Conservation (phyloP, 768 basidiomycete species). For the Boletus tomentosulus region DNA sequence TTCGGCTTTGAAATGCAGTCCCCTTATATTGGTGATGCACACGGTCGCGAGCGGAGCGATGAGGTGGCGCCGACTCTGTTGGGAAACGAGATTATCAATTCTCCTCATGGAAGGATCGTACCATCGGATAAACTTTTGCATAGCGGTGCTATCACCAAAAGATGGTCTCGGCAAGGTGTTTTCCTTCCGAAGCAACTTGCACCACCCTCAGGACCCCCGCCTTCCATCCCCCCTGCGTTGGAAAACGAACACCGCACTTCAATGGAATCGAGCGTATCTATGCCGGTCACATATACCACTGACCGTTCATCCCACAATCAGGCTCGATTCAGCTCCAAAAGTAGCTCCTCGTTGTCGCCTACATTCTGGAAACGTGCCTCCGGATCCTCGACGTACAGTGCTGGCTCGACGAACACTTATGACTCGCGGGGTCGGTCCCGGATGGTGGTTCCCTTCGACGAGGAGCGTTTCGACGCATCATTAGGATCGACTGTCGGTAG, state of each 20-base stretch:
- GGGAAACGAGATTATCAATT: background rate
- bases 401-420: slow-evolving; percentile 39
- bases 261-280: slow-evolving; percentile 22
- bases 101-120: background rate
- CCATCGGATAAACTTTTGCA: slow-evolving; percentile 28
- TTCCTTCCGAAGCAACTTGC: slow-evolving; percentile 48
- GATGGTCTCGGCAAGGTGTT: slow-evolving; percentile 53
- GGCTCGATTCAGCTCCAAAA: slow-evolving; percentile 35
- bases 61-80: background rate
- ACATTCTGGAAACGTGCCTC: slow-evolving; percentile 53
- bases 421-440: slow-evolving; percentile 31
- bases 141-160: slow-evolving; percentile 30
- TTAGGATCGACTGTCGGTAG: slow-evolving; percentile 2
- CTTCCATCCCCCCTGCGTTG: slow-evolving; percentile 38
- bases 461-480: slow-evolving; percentile 12
- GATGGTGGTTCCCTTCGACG: slow-evolving; percentile 5
- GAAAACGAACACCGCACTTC: slow-evolving; percentile 22
- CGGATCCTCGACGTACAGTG: slow-evolving; percentile 45
- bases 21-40: background rate
- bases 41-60: slow-evolving; percentile 3
- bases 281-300: slow-evolving; percentile 30
- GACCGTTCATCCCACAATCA: slow-evolving; percentile 30
- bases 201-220: slow-evolving; percentile 58
- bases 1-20: background rate
- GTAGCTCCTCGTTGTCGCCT: slow-evolving; percentile 43